phyloP scores from a whole-genome alignment of 345 rosid species.

The Corchorus olitorius region DNA sequence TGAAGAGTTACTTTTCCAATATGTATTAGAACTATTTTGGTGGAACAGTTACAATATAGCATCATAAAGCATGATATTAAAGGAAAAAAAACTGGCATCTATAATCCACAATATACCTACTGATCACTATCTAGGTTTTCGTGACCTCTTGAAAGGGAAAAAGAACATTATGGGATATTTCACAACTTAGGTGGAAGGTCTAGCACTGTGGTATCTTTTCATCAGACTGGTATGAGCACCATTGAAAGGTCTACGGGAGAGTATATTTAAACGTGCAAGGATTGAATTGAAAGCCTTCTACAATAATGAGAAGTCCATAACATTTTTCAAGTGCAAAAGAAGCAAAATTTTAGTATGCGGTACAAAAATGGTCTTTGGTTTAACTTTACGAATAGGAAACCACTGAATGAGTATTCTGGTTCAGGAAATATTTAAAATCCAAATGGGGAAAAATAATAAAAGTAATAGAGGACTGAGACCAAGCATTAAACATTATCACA shows the following conservation, averaged over 20 bases:
- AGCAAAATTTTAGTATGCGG: neutral
- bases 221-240: neutral
- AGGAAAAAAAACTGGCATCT: neutral
- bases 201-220: neutral
- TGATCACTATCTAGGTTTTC: neutral
- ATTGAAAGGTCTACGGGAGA: neutral
- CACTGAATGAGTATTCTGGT: neutral
- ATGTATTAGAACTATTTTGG: neutral
- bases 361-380: neutral
- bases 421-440: constrained; percentile 5
- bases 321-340: constrained; percentile 2
- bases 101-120: neutral
- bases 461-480: neutral
- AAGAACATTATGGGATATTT: neutral
- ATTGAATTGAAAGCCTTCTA: constrained; percentile 9
- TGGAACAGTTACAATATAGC: neutral
- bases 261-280: neutral
- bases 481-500: neutral
- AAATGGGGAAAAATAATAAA: neutral
- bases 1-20: neutral
- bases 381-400: constrained; percentile 4
- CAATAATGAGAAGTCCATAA: constrained; percentile 2
- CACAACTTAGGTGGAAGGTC: neutral
- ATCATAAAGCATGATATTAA: neutral
- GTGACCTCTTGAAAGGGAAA: neutral